Conservation (phyloP, 2,329 filamentous ascomycete genomes). For the Botrytis fragariae region DNA sequence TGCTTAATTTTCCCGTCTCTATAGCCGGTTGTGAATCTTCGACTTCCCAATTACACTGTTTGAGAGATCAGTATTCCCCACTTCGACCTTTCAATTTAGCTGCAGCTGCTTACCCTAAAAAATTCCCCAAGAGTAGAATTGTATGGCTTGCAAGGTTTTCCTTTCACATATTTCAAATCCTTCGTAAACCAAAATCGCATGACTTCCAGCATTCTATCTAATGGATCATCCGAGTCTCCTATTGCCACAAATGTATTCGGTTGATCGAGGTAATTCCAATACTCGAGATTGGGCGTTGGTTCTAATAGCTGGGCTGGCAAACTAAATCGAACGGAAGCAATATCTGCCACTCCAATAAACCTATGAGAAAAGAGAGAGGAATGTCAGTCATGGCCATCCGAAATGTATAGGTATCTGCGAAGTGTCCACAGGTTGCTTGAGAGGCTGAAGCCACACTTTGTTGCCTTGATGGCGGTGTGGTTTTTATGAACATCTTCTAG, state of each 20-base stretch:
- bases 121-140: constrained; percentile 97
- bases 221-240: constrained; percentile 84
- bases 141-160: constrained; percentile 97
- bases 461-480: constrained; percentile 25
- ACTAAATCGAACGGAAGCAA: constrained; percentile 93
- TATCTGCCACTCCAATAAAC: constrained; percentile 94
- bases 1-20: constrained; percentile 24
- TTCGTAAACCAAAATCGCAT: constrained; percentile 99
- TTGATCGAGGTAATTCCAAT: constrained; percentile 97
- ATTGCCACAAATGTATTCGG: constrained; percentile 83
- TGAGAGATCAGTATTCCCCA: constrained; percentile 21
- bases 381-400: neutral
- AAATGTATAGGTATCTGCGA: neutral
- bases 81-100: neutral
- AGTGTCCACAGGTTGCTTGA: neutral
- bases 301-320: constrained; percentile 93
- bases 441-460: constrained; percentile 16
- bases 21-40: constrained; percentile 73
- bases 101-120: constrained; percentile 66
- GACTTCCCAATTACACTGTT: constrained; percentile 90
- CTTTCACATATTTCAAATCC: constrained; percentile 97
- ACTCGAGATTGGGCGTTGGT: constrained; percentile 94
- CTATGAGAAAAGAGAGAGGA: constrained; percentile 45
- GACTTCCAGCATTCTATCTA: constrained; percentile 93
- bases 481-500: neutral